Base-by-base conservation (phyloP, 352 stramenopile species). In the Pythium vanterpoolii region DNA sequence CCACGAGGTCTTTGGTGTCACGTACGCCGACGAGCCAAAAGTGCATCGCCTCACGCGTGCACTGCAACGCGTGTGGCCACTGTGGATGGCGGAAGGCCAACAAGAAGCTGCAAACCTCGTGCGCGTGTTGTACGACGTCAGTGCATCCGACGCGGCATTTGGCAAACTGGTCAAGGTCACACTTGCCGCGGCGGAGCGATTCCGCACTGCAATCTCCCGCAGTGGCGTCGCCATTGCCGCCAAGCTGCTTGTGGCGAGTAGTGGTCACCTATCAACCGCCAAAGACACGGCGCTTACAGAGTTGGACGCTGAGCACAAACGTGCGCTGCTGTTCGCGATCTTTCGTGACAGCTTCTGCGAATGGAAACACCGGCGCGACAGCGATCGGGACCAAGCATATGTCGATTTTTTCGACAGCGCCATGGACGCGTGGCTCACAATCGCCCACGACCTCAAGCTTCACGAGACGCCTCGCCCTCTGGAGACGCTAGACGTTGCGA, bases 41-140 rank as follows among this genome's bases (percentile, higher is more conserved):
- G 73, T 85, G 13, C 83, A 93, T 30, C 79, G 81, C 9, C 48
- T 93, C 10, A 72, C 88, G 36, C 59, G 69, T 5, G 72, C 63
- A 19, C 55, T 93, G 47, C 68, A 68, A 11, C 71, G 74, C 39
- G 55, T 91, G 38, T 93, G 83, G 83, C 79, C 83, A 6, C 56
- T 87, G 48, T 93, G 83, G 81, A 90, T 93, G 77, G 77, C 83
- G 43, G 78, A 87, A 42, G 74, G 74, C 3, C 71, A 79, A 33
- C 76, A 86, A 42, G 83, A 93, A 55, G 71, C 69, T 19, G 71
- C 68, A 31, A 62, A 58, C 14, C 67, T 93, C 19, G 79, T 93
- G 8, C 82, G 83, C 28, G 83, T 90, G 28, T 46, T 93, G 9
- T 90, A 74, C 54, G 73, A 81, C 43, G 64, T 72, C 7, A 76